Evolutionary conservation across 805 yeast genomes (phyloP).

Genomic region (Wickerhamiella vanderwaltii): DNA sequence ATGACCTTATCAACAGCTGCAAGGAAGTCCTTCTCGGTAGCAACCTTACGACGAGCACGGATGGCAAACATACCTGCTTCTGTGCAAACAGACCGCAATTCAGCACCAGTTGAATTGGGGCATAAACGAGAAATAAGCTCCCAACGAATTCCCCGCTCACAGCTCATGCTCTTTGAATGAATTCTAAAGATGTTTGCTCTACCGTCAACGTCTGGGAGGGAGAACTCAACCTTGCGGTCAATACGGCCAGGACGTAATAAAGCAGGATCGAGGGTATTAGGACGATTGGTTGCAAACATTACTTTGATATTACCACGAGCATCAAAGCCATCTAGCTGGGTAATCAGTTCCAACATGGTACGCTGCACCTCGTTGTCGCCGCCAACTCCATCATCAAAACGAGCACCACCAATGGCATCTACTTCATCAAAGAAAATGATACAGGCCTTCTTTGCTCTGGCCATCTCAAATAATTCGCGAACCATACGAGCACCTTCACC

Average conservation of each 20-base stretch:
- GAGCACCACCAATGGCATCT: constrained; percentile 99
- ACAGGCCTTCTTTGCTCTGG: constrained; percentile 95
- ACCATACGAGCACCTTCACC: constrained; percentile 99
- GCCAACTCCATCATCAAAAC: constrained; percentile 64
- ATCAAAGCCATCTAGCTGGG: constrained; percentile 96
- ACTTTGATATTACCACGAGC: constrained; percentile 98
- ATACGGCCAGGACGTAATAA: constrained; percentile 96
- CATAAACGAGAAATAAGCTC: constrained; percentile 93
- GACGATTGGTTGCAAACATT: constrained; percentile 98
- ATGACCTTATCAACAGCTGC: constrained; percentile 98
- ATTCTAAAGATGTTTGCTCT: constrained; percentile 95
- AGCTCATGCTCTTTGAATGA: constrained; percentile 95
- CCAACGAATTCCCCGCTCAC: constrained; percentile 97
- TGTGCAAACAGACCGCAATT: constrained; percentile 93
- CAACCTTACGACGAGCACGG: constrained; percentile 95
- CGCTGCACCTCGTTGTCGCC: constrained; percentile 95
- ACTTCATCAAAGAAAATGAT: constrained; percentile 96
- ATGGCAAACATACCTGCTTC: constrained; percentile 99
- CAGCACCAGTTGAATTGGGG: constrained; percentile 98
- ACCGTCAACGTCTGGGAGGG: constrained; percentile 93
- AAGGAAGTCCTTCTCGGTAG: constrained; percentile 93
- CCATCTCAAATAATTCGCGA: constrained; percentile 97
- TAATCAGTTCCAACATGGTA: constrained; percentile 95
- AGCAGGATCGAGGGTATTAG: constrained; percentile 96
- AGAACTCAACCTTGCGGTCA: constrained; percentile 95